These are phyloP conservation scores for Arabidopsis lyrata DNA, from an alignment of 441 rosid genomes.

Conservation along the genomic window DNA sequence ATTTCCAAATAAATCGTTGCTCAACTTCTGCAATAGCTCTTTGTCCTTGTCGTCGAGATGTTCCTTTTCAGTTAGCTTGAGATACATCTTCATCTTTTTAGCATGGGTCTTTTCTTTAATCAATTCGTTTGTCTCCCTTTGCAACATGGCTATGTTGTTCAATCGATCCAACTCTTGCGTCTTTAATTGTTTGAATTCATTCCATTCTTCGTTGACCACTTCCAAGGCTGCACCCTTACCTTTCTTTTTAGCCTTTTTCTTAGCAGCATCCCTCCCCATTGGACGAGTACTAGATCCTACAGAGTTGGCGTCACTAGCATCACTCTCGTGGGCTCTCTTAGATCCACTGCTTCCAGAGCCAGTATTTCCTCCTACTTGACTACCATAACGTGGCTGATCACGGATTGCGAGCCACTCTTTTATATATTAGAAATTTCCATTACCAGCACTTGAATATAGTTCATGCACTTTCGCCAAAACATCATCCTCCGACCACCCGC, in stretches of 20 bases:
- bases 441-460: too few relatives aligned
- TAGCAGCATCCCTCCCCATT: background rate
- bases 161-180: background rate
- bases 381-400: too few relatives aligned
- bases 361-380: too few relatives aligned
- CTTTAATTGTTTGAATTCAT: background rate
- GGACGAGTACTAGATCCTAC: background rate
- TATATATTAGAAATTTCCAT: too few relatives aligned
- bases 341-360: too few relatives aligned
- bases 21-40: too few relatives aligned
- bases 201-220: background rate
- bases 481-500: background rate
- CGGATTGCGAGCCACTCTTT: too few relatives aligned
- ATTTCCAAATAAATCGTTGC: background rate
- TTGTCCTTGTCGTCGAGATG: background rate
- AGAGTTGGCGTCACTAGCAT: background rate
- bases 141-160: background rate
- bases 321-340: background rate
- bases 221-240: background rate
- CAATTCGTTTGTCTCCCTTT: background rate
- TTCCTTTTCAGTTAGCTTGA: background rate
- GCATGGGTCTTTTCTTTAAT: too few relatives aligned
- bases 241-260: background rate
- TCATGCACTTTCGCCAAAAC: too few relatives aligned
- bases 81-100: background rate